phyloP scores from a whole-genome alignment of 1,284 basidiomycete species.

The Ceratobasidium sp. region DNA sequence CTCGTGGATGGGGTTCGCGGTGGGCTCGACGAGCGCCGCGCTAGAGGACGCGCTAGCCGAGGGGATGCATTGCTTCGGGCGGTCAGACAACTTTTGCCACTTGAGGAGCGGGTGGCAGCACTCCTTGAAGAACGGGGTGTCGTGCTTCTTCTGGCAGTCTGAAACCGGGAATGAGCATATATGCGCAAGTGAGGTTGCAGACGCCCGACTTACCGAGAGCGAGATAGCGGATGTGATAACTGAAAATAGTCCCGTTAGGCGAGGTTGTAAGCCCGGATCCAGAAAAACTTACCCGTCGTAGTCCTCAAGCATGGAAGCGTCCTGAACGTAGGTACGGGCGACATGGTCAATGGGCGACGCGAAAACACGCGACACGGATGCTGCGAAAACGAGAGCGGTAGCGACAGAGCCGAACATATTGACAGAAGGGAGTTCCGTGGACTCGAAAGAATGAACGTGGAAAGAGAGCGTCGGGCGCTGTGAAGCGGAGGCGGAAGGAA shows the following conservation, averaged over 20 bases:
- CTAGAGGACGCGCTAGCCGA: conserved; percentile 50
- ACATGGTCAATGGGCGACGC: conserved; percentile 51
- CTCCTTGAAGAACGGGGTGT: conserved; percentile 70
- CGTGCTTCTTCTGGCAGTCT: conserved; percentile 64
- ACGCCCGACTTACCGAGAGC: conserved; percentile 61
- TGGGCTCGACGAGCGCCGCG: conserved; percentile 51
- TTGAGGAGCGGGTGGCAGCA: conserved; percentile 66
- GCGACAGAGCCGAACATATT: conserved; percentile 56
- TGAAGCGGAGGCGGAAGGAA: conserved; percentile 9
- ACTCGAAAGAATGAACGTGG: conserved; percentile 52
- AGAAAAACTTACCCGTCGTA: conserved; percentile 56
- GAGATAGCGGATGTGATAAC: conserved; percentile 73
- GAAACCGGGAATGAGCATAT: conserved; percentile 1
- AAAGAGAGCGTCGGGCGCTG: conserved; percentile 51
- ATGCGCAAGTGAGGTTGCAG: conserved; percentile 33
- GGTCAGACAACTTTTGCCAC: conserved; percentile 52
- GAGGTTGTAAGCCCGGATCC: background rate
- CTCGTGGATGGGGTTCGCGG: conserved; percentile 51
- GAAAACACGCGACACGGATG: conserved; percentile 60
- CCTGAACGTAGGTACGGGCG: conserved; percentile 51
- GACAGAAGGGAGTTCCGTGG: conserved; percentile 34
- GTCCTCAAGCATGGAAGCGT: conserved; percentile 55
- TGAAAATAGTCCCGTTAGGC: conserved; percentile 46
- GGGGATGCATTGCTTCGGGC: conserved; percentile 65
- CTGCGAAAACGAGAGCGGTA: conserved; percentile 59